These are phyloP conservation scores for Sporormia fimetaria DNA, from an alignment of 495 filamentous ascomycete genomes.

Conservation along the genomic window DNA sequence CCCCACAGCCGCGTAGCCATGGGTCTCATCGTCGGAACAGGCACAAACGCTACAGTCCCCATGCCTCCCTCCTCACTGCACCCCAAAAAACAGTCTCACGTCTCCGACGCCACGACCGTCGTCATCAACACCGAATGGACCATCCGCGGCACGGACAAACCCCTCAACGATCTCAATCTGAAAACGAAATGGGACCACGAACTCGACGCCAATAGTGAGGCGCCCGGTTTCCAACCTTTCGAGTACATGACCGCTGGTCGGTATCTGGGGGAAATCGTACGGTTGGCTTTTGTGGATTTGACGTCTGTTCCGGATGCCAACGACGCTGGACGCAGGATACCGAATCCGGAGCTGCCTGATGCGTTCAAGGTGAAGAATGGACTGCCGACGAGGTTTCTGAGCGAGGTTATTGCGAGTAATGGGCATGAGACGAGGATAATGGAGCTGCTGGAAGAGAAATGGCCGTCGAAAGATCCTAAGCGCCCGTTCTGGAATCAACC, in stretches of 20 bases:
- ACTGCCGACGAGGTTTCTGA: conserved; percentile 61
- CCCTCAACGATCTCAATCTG: conserved; percentile 51
- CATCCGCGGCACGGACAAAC: conserved; percentile 59
- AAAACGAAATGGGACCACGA: conserved; percentile 60
- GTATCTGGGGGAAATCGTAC: conserved; percentile 73
- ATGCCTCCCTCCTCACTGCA: conserved; percentile 54
- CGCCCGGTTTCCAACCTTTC: conserved; percentile 72
- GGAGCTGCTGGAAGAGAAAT: conserved; percentile 3
- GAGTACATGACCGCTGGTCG: conserved; percentile 81
- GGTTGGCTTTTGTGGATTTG: conserved; percentile 59
- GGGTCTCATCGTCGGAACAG: conserved; percentile 74
- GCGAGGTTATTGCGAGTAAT: conserved; percentile 47
- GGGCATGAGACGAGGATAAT: conserved; percentile 39
- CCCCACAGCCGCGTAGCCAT: conserved; percentile 63
- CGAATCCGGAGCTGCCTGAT: conserved; percentile 40
- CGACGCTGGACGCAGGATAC: conserved; percentile 28
- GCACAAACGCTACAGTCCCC: conserved; percentile 71
- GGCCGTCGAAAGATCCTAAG: conserved; percentile 37
- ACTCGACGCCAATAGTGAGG: conserved; percentile 54
- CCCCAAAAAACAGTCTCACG: conserved; percentile 24
- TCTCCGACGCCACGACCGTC: conserved; percentile 35
- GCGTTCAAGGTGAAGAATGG: conserved; percentile 52
- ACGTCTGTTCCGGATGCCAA: too few relatives aligned
- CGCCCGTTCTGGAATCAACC: conserved; percentile 32
- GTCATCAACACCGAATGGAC: conserved; percentile 83